A percentile compares a stretch with the other conserved stretches of the same genome.
phyloP scores from a whole-genome alignment of 257 asterid species.

The Mitragyna speciosa region DNA sequence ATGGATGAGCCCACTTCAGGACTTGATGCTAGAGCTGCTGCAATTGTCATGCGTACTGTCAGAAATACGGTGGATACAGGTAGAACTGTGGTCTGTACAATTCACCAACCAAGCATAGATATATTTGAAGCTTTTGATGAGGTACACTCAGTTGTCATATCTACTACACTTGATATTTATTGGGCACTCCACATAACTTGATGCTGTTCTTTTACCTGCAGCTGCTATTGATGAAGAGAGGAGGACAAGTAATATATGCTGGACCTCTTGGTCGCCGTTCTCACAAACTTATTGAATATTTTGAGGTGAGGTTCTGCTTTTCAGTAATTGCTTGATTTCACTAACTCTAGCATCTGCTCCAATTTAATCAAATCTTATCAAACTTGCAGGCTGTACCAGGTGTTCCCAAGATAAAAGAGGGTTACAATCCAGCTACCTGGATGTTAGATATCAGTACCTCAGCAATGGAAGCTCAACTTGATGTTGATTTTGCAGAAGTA shows the following conservation, averaged over 20 bases:
- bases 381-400: constrained; percentile 57
- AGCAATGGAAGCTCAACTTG: constrained; percentile 60
- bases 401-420: constrained; percentile 63
- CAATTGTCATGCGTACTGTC: constrained; percentile 81
- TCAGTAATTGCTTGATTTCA: neutral
- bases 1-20: constrained; percentile 95
- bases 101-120: constrained; percentile 87
- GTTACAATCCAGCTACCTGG: constrained; percentile 92
- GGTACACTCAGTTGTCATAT: constrained; percentile 31
- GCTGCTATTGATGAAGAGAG: constrained; percentile 68
- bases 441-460: constrained; percentile 72
- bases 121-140: constrained; percentile 90
- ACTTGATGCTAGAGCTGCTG: constrained; percentile 93
- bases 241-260: constrained; percentile 74
- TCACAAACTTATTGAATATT: constrained; percentile 60
- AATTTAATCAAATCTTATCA: neutral
- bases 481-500: constrained; percentile 65
- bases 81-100: constrained; percentile 81
- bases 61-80: constrained; percentile 89
- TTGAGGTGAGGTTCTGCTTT: constrained; percentile 46
- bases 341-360: neutral
- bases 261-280: constrained; percentile 71
- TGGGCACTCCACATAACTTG: neutral
- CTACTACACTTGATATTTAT: neutral
- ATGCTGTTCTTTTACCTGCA: constrained; percentile 21